Evolutionary conservation across 768 basidiomycete species (phyloP).

Genomic region (Serendipita sp.): DNA sequence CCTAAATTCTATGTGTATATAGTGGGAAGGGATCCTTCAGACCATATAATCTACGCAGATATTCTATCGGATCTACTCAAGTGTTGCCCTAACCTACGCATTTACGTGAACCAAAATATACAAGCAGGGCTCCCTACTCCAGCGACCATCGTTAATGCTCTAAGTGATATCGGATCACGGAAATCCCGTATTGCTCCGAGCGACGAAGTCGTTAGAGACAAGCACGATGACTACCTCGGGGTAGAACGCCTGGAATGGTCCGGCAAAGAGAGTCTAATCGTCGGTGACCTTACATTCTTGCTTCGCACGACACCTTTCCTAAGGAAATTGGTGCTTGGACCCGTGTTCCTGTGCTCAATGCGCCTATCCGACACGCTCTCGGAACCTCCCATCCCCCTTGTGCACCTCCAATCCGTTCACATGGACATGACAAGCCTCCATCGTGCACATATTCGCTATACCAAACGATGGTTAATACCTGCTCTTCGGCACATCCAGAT

Average conservation of each 20-base stretch:
- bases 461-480: neutral
- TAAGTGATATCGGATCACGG: neutral
- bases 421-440: neutral
- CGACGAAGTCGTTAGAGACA: neutral
- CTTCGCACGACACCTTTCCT: neutral
- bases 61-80: neutral
- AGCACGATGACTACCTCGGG: neutral
- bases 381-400: neutral
- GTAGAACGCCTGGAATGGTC: slow-evolving; percentile 1
- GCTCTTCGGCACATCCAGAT: neutral
- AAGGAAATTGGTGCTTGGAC: neutral
- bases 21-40: neutral
- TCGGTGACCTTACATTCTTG: neutral
- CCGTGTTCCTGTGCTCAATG: neutral
- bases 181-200: neutral
- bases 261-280: neutral
- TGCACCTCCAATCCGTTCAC: neutral
- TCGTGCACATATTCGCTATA: slow-evolving; percentile 1
- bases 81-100: neutral
- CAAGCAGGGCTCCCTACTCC: neutral
- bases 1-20: neutral
- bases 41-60: slow-evolving; percentile 3
- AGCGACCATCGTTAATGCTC: neutral
- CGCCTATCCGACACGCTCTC: slow-evolving; percentile 3
- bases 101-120: neutral